These are phyloP conservation scores for Monilinia polystroma DNA, from an alignment of 2,329 filamentous ascomycete genomes.

Conservation along the genomic window DNA sequence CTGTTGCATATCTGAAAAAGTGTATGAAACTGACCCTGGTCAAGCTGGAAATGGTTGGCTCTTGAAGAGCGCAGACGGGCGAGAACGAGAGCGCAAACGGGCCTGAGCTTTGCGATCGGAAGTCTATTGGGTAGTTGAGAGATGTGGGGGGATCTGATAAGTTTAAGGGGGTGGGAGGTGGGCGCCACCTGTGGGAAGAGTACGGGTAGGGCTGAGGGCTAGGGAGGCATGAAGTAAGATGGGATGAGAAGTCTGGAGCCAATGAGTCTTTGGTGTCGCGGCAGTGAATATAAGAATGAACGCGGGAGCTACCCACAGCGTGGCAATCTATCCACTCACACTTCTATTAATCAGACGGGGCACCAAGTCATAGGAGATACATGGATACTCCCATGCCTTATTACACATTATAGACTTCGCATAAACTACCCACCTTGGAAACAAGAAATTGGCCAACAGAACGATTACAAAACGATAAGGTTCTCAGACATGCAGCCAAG, in stretches of 20 bases:
- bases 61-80: background rate
- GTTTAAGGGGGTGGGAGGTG: background rate
- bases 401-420: background rate
- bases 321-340: background rate
- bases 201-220: background rate
- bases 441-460: background rate
- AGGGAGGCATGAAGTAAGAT: background rate
- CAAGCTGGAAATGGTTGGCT: background rate
- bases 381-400: background rate
- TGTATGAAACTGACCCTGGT: background rate
- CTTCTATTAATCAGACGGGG: background rate
- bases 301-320: background rate
- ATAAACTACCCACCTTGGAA: background rate
- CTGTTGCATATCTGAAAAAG: conserved; percentile 1
- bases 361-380: background rate
- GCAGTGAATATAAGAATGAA: background rate
- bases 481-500: background rate
- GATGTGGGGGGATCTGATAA: background rate
- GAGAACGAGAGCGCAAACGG: background rate
- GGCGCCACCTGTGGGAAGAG: background rate
- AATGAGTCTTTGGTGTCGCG: too few species aligned
- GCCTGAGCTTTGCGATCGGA: background rate
- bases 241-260: background rate
- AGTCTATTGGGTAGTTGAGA: background rate
- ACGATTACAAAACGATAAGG: background rate